Evolutionary conservation across 768 basidiomycete genomes (phyloP).

Genomic region (Cystobasidium tubakii): DNA sequence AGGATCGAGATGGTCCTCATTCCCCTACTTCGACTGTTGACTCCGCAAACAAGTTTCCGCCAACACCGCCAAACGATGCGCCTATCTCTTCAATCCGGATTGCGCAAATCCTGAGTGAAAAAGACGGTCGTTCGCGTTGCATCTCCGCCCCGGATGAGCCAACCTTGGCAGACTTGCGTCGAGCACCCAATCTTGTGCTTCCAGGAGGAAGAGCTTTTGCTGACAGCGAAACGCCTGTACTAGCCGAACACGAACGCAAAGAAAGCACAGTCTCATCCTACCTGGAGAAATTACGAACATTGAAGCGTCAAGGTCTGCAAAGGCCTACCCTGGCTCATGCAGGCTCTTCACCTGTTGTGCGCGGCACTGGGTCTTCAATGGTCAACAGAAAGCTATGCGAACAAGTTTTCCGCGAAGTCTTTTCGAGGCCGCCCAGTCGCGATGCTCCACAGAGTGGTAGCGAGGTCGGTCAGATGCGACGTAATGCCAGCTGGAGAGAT

Average conservation of each 20-base stretch:
- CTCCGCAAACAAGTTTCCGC: conserved; percentile 7
- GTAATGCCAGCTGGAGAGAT: conserved; percentile 39
- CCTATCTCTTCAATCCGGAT: not conserved
- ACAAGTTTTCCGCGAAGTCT: conserved; percentile 83
- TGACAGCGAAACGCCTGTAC: not conserved
- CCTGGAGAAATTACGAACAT: not conserved
- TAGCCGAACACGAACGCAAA: not conserved
- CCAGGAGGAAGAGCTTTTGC: not conserved
- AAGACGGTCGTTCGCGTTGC: not conserved
- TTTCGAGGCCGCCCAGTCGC: conserved; percentile 49
- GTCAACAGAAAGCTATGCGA: conserved; percentile 93
- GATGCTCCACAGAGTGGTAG: not conserved
- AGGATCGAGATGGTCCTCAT: not conserved
- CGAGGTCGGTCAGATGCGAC: not conserved
- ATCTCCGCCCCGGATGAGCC: conserved; percentile 21
- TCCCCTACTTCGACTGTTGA: not conserved
- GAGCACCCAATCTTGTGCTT: not conserved
- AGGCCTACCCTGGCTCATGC: conserved; percentile 50
- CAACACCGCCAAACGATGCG: not conserved
- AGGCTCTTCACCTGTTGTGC: conserved; percentile 50
- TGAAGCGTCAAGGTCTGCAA: not conserved
- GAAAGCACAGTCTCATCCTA: not conserved
- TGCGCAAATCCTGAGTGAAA: not conserved
- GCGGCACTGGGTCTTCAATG: conserved; percentile 82
- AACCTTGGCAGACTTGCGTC: conserved; percentile 19